These are phyloP conservation scores for Tarenaya hassleriana DNA, from an alignment of 345 rosid species.

Conservation along the genomic window DNA sequence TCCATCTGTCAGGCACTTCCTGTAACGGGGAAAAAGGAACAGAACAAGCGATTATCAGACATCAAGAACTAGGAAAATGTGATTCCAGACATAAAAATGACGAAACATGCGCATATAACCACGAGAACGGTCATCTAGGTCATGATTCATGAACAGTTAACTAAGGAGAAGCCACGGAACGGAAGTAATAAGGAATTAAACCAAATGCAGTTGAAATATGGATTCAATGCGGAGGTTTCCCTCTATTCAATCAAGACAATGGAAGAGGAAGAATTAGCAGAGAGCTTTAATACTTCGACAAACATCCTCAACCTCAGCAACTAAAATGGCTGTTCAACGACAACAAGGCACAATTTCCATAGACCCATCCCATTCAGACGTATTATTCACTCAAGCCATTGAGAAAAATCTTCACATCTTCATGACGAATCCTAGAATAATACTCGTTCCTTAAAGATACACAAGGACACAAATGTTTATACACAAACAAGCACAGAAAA, in stretches of 20 bases:
- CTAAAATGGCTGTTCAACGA: neutral
- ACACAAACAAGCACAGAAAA: slow-evolving; percentile 10
- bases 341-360: neutral
- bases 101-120: too few relatives aligned
- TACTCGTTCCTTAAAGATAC: slow-evolving; percentile 7
- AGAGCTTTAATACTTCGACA: neutral
- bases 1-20: slow-evolving; percentile 70
- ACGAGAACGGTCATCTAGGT: too few relatives aligned
- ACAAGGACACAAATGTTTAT: neutral
- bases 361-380: too few relatives aligned
- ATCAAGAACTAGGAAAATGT: neutral
- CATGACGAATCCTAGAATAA: slow-evolving; percentile 4
- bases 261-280: too few relatives aligned
- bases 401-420: neutral
- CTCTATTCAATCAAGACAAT: too few relatives aligned
- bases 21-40: slow-evolving; percentile 28
- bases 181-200: slow-evolving; percentile 4
- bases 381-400: neutral
- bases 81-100: too few relatives aligned
- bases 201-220: too few relatives aligned
- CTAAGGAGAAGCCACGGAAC: neutral
- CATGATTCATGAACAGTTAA: too few relatives aligned
- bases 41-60: slow-evolving; percentile 21
- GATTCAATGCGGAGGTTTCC: too few relatives aligned
- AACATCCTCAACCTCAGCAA: slow-evolving; percentile 11